Percentiles rank a stretch among this genome's conserved stretches.
These are phyloP conservation scores for Inonotus obliquus DNA, from an alignment of 1,284 basidiomycete species.

Conservation along the genomic window DNA sequence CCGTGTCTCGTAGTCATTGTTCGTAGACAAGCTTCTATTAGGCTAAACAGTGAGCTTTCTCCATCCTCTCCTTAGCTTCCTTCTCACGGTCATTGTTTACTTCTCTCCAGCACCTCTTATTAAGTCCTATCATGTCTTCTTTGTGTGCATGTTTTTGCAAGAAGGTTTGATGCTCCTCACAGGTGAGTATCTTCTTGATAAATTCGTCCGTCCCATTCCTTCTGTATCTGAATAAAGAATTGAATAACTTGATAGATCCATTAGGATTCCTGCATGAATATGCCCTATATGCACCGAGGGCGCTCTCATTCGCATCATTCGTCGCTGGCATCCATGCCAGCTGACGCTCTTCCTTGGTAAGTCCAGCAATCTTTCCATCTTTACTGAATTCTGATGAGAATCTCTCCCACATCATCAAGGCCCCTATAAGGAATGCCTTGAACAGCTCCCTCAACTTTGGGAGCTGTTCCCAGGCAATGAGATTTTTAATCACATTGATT, in stretches of 20 bases:
- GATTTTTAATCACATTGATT: neutral
- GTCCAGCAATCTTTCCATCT: neutral
- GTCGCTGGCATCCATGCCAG: constrained; percentile 8
- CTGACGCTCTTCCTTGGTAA: neutral
- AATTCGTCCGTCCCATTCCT: neutral
- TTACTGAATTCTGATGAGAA: neutral
- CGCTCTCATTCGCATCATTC: constrained; percentile 10
- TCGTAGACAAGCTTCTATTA: no score
- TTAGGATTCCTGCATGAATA: neutral
- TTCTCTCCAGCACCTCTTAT: no score
- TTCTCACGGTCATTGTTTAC: no score
- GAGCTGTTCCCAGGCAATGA: neutral
- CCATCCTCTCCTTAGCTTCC: no score
- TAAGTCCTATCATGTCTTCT: no score
- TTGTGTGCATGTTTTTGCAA: no score
- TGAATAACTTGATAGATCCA: neutral
- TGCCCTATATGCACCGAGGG: neutral
- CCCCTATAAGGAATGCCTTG: neutral
- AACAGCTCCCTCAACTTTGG: neutral
- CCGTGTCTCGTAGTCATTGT: no score
- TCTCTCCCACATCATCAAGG: neutral
- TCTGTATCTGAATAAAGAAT: neutral
- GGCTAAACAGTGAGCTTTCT: no score
- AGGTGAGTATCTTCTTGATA: neutral
- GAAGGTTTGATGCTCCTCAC: neutral